Base-by-base conservation (phyloP, 2,329 filamentous ascomycete genomes). In the Ascosphaera aggregata region DNA sequence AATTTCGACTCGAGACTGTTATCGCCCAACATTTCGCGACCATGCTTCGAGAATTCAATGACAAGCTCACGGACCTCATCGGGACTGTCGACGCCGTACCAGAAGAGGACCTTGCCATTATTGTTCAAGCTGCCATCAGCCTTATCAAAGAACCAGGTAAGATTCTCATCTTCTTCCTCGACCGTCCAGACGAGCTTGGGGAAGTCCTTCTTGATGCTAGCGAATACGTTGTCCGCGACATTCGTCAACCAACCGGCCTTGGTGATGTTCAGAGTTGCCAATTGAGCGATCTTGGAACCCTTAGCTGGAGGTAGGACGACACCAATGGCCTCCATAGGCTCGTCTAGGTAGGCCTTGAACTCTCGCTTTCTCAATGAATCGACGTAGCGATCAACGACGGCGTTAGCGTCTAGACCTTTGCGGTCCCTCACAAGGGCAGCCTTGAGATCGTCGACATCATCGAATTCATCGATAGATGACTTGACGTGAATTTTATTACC, bases 131-230 rank as follows among this genome's bases (percentile, higher is more conserved):
- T 93, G 41, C 89, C 86, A 48, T 94, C 84, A 8, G 86, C 79
- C 67, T 93, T 93, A 59, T 93, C 85, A 48, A 92, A 91, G 66
- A 95, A 94, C 89, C 86, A 95, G 9, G 82, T 85, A 49, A 95
- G 65, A 56, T 95, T 94, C 67, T 95, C 86, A 50, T 95, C 85
- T 48, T 91, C 79, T 52, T 85, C 78, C 62, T 80, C 86, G 43
- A 94, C 86, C n/a, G 84, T 92, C 86, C 85, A 98, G 45, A 82
- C 79, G 46, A 95, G 67, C 61, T 78, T 82, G 40, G 84, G 75
- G 57, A 85, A 79, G 53, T 94, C 86, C 59, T 92, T 91, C 67
- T 86, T 91, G 56, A 95, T 80, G 44, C 80, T 78, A 45, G 78
- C 73, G 57, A 95, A 93, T 42, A 95, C 80, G 52, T 95, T 94